Evolutionary conservation across 306 rosid species (phyloP).

Genomic region (Medicago arabica): DNA sequence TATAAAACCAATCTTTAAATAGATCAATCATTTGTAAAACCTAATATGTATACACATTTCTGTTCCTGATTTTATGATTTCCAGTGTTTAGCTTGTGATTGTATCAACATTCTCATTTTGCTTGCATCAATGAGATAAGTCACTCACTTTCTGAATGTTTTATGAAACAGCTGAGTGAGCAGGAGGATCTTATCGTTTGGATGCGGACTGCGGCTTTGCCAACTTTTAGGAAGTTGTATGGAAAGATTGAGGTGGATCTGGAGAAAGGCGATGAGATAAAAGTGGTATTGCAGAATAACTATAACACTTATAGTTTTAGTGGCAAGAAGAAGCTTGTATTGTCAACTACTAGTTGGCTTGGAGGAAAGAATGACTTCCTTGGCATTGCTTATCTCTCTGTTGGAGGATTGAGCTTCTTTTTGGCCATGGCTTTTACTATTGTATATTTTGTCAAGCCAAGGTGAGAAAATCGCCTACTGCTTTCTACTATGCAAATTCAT

Average conservation of each 20-base stretch:
- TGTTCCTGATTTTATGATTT: neutral
- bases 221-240: slow-evolving; percentile 81
- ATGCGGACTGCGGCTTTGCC: slow-evolving; percentile 94
- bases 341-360: slow-evolving; percentile 85
- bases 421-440: slow-evolving; percentile 75
- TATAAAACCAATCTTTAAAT: neutral
- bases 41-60: neutral
- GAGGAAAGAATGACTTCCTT: slow-evolving; percentile 85
- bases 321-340: slow-evolving; percentile 88
- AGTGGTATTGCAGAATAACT: slow-evolving; percentile 57
- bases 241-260: slow-evolving; percentile 75
- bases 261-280: slow-evolving; percentile 55
- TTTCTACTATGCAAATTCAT: slow-evolving; percentile 12
- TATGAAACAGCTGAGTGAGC: slow-evolving; percentile 71
- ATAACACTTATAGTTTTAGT: slow-evolving; percentile 74
- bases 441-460: slow-evolving; percentile 94
- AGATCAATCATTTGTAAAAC: slow-evolving; percentile 2
- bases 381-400: slow-evolving; percentile 87
- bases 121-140: slow-evolving; percentile 36
- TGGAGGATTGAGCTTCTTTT: slow-evolving; percentile 93
- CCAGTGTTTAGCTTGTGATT: slow-evolving; percentile 8
- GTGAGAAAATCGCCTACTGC: slow-evolving; percentile 46
- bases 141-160: slow-evolving; percentile 43
- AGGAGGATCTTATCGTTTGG: slow-evolving; percentile 90
- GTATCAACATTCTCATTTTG: slow-evolving; percentile 9